These are phyloP conservation scores for Scortechinia acanthostroma DNA, from an alignment of 2,329 filamentous ascomycete genomes.

Conservation along the genomic window DNA sequence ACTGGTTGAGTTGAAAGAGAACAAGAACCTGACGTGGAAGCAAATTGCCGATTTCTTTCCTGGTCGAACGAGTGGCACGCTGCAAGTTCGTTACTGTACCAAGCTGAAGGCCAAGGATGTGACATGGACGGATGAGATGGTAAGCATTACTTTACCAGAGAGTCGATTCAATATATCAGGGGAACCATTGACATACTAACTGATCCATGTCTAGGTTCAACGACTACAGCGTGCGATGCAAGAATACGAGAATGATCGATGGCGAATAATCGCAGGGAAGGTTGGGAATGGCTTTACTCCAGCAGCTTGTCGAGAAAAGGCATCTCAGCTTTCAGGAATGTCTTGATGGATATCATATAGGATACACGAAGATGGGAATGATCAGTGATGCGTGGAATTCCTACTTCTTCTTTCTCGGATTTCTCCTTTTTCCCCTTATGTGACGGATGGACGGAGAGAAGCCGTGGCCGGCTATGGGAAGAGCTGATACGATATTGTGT, in stretches of 20 bases:
- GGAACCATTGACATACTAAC: conserved; percentile 15
- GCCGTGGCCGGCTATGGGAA: neutral
- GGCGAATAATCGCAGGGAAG: conserved; percentile 85
- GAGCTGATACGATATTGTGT: neutral
- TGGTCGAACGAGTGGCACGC: conserved; percentile 77
- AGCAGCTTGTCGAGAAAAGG: conserved; percentile 77
- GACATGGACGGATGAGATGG: conserved; percentile 88
- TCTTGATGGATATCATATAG: neutral
- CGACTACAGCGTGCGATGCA: conserved; percentile 71
- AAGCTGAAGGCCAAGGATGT: conserved; percentile 91
- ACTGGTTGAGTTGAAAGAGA: conserved; percentile 84
- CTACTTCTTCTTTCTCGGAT: neutral
- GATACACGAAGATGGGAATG: too few species aligned
- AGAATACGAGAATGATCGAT: conserved; percentile 86
- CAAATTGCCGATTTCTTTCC: conserved; percentile 96
- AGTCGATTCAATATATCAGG: neutral
- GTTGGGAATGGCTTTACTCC: conserved; percentile 86
- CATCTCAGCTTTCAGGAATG: conserved; percentile 41
- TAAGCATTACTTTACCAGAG: conserved; percentile 33
- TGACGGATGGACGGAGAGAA: neutral
- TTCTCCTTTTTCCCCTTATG: neutral
- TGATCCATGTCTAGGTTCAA: conserved; percentile 48
- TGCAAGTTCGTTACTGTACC: conserved; percentile 91
- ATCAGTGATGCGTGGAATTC: neutral
- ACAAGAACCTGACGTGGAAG: conserved; percentile 92